These are phyloP conservation scores for Orbilia blumenaviensis DNA, from an alignment of 2,329 filamentous ascomycete genomes.

Conservation along the genomic window DNA sequence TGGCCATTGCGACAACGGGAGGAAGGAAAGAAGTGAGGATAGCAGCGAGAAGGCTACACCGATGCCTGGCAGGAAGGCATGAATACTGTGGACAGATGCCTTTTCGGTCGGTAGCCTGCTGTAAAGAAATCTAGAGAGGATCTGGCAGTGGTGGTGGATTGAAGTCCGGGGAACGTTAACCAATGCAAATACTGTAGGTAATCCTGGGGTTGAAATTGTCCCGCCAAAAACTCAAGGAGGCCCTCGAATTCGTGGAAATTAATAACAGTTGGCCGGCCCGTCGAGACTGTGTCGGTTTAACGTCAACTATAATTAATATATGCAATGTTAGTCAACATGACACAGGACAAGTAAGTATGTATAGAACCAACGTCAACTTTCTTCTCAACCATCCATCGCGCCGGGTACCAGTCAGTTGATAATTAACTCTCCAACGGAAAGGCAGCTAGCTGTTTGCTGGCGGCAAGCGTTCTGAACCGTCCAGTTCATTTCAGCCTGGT, in stretches of 20 bases:
- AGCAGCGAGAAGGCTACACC: slow-evolving; percentile 1
- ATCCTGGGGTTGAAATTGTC: no score
- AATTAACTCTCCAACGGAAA: not conserved
- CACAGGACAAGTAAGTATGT: no score
- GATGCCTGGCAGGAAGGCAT: slow-evolving; percentile 13
- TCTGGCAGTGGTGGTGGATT: not conserved
- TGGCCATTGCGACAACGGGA: slow-evolving; percentile 20
- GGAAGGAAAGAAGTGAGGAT: no score
- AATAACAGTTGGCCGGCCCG: not conserved
- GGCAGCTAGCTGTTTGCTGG: not conserved
- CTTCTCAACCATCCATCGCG: slow-evolving; percentile 6
- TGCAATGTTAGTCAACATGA: not conserved
- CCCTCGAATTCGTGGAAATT: not conserved
- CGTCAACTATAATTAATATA: no score
- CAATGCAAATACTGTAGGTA: no score
- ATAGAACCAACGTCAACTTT: not conserved
- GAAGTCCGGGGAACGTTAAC: no score
- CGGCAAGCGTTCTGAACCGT: not conserved
- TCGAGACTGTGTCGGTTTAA: not conserved
- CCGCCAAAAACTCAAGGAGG: not conserved
- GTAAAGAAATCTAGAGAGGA: not conserved
- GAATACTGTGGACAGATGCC: slow-evolving; percentile 1
- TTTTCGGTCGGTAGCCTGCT: not conserved
- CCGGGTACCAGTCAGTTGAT: not conserved
- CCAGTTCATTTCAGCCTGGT: not conserved